Conservation (phyloP, 1,284 basidiomycete genomes). For the Sanghuangporus baumii region DNA sequence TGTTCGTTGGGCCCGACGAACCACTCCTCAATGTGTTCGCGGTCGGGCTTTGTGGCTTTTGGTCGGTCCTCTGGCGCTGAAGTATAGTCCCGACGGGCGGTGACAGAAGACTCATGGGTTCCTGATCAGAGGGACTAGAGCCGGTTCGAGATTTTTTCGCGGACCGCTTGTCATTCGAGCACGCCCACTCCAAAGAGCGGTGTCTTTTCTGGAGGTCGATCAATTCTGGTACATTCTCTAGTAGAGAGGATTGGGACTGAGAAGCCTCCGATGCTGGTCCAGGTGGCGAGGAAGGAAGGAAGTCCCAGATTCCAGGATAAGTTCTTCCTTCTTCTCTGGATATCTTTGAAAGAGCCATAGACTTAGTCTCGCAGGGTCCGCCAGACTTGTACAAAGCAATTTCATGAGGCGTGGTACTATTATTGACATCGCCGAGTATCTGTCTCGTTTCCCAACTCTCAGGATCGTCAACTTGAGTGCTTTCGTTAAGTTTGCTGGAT, state of each 20-base stretch:
- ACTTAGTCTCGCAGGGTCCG: not conserved
- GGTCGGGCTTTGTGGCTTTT: not conserved
- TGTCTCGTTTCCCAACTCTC: not conserved
- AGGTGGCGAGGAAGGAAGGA: constrained; percentile 22
- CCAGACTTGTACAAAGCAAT: not conserved
- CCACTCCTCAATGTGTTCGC: not conserved
- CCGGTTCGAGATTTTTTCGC: constrained; percentile 20
- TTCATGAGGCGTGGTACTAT: not conserved
- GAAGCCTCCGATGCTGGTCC: not conserved
- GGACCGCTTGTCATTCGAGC: constrained; percentile 30
- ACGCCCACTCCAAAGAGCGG: constrained; percentile 43
- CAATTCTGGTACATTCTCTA: not conserved
- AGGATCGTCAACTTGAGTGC: not conserved
- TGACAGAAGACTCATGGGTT: not conserved
- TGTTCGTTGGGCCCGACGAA: not conserved
- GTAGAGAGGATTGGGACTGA: not conserved
- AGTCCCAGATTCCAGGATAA: constrained; percentile 19
- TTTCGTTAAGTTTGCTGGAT: not conserved
- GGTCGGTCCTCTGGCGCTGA: constrained; percentile 11
- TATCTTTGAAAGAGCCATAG: not conserved
- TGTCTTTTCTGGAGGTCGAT: not conserved
- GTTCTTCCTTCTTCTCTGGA: not conserved
- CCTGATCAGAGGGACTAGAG: not conserved
- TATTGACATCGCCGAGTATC: constrained; percentile 1
- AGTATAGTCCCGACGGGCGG: not conserved